A percentile compares a stretch with the other conserved stretches of the same genome.
phyloP scores from a whole-genome alignment of 768 basidiomycete species.

The Termitomyces sp. region DNA sequence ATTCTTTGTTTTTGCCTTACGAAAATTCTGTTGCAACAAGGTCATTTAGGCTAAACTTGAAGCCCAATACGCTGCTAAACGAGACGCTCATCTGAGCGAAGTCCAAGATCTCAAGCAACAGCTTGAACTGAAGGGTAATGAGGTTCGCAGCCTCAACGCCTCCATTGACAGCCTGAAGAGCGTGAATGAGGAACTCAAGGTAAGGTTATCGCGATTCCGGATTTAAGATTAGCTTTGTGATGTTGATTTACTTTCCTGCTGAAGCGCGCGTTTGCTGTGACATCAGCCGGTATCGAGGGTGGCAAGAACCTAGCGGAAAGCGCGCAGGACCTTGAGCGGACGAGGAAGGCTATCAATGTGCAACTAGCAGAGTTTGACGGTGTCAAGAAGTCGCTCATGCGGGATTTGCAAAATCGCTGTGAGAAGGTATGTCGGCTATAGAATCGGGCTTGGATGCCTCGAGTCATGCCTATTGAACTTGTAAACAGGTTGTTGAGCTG shows the following conservation, averaged over 20 bases:
- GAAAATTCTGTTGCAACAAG: conserved; percentile 11
- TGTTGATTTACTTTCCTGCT: conserved; percentile 6
- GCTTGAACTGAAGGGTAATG: conserved; percentile 75
- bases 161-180: conserved; percentile 91
- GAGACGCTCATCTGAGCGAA: conserved; percentile 84
- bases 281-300: conserved; percentile 94
- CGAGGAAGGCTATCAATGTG: conserved; percentile 94
- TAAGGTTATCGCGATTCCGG: conserved; percentile 22
- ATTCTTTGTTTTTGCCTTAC: conserved; percentile 4
- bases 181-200: conserved; percentile 98
- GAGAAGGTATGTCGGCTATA: conserved; percentile 69
- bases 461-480: conserved; percentile 13
- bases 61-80: conserved; percentile 87
- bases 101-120: conserved; percentile 85
- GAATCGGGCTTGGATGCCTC: conserved; percentile 7
- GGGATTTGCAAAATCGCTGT: conserved; percentile 97
- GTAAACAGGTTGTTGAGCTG: conserved; percentile 85
- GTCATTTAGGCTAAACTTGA: conserved; percentile 79
- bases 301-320: conserved; percentile 96
- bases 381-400: conserved; percentile 98
- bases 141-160: conserved; percentile 77
- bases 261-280: conserved; percentile 94
- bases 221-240: conserved; percentile 8
- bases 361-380: conserved; percentile 98
- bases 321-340: conserved; percentile 94